phyloP scores from a whole-genome alignment of 148 eudicot species.

The Cornus florida region DNA sequence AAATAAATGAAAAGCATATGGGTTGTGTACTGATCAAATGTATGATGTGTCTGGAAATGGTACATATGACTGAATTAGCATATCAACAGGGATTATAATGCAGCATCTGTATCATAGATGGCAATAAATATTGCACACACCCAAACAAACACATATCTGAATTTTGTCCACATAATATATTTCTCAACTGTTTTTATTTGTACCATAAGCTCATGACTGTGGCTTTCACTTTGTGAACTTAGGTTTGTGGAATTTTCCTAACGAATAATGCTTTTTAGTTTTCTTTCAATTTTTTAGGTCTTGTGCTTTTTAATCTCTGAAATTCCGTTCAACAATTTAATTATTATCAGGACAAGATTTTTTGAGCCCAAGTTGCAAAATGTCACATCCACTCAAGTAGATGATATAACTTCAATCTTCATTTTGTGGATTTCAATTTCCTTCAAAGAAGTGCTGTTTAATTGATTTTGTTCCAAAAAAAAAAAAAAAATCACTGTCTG shows the following conservation, averaged over 20 bases:
- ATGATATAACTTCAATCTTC: neutral
- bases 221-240: neutral
- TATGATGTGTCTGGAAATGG: neutral
- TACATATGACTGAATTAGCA: neutral
- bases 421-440: neutral
- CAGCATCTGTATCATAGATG: neutral
- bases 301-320: neutral
- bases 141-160: neutral
- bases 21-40: neutral
- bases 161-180: neutral
- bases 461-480: neutral
- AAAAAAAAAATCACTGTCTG: neutral
- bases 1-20: neutral
- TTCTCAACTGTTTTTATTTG: neutral
- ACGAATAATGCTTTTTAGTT: neutral
- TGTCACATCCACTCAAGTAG: too few relatives aligned
- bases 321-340: neutral
- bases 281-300: neutral
- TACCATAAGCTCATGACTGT: neutral
- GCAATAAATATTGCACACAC: neutral
- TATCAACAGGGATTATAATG: neutral
- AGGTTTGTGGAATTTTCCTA: neutral
- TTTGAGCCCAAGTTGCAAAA: conserved; percentile 7
- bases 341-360: neutral
- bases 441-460: neutral